phyloP scores from a whole-genome alignment of 2,329 filamentous ascomycete species.

The Helicocarpus griseus region DNA sequence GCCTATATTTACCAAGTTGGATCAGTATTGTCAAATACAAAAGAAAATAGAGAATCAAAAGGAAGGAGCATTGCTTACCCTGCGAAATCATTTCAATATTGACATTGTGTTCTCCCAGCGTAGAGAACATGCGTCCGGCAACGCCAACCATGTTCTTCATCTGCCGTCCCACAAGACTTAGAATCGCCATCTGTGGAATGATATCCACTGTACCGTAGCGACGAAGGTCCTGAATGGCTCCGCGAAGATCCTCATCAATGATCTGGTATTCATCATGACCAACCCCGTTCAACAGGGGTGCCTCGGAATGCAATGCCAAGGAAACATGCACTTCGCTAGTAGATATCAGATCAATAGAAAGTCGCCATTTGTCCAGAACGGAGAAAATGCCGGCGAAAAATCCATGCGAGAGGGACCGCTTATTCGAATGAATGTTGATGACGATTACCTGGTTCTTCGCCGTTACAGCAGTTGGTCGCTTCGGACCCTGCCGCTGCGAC shows the following conservation, averaged over 20 bases:
- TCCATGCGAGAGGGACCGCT: slow-evolving; percentile 87
- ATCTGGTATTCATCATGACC: slow-evolving; percentile 43
- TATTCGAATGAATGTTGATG: slow-evolving; percentile 97
- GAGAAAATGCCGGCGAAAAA: slow-evolving; percentile 93
- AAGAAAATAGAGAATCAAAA: not conserved
- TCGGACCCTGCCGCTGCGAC: slow-evolving; percentile 48
- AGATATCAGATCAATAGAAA: slow-evolving; percentile 93
- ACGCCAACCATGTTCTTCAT: slow-evolving; percentile 98
- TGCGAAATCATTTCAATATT: slow-evolving; percentile 99
- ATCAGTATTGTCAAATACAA: too few relatives aligned
- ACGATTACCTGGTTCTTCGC: slow-evolving; percentile 97
- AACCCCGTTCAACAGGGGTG: slow-evolving; percentile 41
- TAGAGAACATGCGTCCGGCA: slow-evolving; percentile 88
- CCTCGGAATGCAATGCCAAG: slow-evolving; percentile 83
- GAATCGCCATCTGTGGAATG: slow-evolving; percentile 84
- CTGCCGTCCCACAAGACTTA: slow-evolving; percentile 87
- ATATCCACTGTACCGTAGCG: slow-evolving; percentile 86
- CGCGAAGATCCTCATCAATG: slow-evolving; percentile 53
- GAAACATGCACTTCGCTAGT: slow-evolving; percentile 96
- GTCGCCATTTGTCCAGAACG: slow-evolving; percentile 73
- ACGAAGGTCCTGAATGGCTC: slow-evolving; percentile 60
- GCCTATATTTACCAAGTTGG: slow-evolving; percentile 55
- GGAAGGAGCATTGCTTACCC: slow-evolving; percentile 46
- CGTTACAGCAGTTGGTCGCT: slow-evolving; percentile 79
- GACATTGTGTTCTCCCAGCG: slow-evolving; percentile 82